Base-by-base conservation (phyloP, 768 basidiomycete genomes). In the Leccinum rimulosum region DNA sequence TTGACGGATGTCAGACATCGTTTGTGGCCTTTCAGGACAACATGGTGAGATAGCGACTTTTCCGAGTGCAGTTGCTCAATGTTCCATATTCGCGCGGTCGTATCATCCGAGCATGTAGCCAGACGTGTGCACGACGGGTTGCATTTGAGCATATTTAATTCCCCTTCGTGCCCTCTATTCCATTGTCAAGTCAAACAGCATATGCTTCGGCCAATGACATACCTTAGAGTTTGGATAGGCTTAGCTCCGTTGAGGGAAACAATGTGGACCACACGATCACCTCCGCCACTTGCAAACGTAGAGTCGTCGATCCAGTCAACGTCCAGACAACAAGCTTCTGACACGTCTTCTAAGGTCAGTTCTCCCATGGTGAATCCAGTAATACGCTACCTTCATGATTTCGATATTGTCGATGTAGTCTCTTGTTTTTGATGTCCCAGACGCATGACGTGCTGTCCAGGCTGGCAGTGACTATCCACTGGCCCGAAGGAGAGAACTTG, bases 71-170 rank as follows among this genome's bases (percentile, higher is more conserved):
- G 64, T 52, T 79, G 77, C 54, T 82, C 82, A 52, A 89, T 74
- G 55, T 82, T 80, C 91, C 91, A 94, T 64, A 93, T 81, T 38
- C 88, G 84, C 19, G 88, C 86, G 0, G 89, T 91, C 62, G 76
- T 76, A 62, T 94, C 92, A 66, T 94, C 92, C 1, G 92, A 91
- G 70, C 89, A 91, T 6, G 90, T 89, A 12, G 89, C 90, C 48
- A 94, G 68, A 45, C 82, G 81, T 31, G 87, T 89, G 38, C 81
- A 76, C n/a, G 80, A 75, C 15, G 82, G 76, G 60, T 88, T 92
- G 63, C 81, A 83, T 68, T 84, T 86, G 52, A 93, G 80, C 69
- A 90, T 86, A 66, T 91, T 93, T 61, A 94, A 80, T 70, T 94
- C 92, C 58, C 85, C 81, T 19, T 75, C 76, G 64, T 94, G 92